Evolutionary conservation across 768 basidiomycete genomes (phyloP).

Genomic region (Tulasnella sp.): DNA sequence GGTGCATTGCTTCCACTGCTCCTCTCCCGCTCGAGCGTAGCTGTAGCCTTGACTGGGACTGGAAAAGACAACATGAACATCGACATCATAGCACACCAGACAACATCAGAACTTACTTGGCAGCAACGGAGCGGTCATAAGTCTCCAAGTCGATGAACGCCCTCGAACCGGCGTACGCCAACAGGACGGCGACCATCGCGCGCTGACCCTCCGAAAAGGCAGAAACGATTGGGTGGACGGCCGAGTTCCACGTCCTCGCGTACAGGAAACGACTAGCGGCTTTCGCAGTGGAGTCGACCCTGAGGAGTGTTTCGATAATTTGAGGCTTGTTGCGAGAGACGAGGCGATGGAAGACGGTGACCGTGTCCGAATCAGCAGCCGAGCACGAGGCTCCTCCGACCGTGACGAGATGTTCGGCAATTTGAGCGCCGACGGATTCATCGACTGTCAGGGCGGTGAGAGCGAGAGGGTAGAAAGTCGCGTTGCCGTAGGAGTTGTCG

Average conservation of each 20-base stretch:
- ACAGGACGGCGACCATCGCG: slow-evolving; percentile 36
- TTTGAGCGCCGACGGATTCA: slow-evolving; percentile 33
- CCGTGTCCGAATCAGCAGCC: slow-evolving; percentile 36
- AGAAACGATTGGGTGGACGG: slow-evolving; percentile 37
- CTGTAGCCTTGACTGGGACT: background rate
- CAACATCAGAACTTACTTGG: slow-evolving; percentile 31
- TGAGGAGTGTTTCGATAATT: slow-evolving; percentile 36
- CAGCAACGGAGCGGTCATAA: slow-evolving; percentile 33
- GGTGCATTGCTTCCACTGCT: background rate
- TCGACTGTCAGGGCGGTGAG: slow-evolving; percentile 36
- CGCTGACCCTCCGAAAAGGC: slow-evolving; percentile 35
- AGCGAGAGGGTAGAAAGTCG: slow-evolving; percentile 36
- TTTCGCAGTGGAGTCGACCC: slow-evolving; percentile 38
- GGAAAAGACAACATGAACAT: background rate
- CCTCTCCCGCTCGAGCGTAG: background rate
- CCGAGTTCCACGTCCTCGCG: slow-evolving; percentile 8
- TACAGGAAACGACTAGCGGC: slow-evolving; percentile 37
- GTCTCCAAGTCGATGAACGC: slow-evolving; percentile 35
- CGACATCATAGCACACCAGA: too few relatives aligned
- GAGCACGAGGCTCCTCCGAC: slow-evolving; percentile 37
- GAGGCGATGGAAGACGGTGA: slow-evolving; percentile 39
- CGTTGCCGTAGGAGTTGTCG: slow-evolving; percentile 30
- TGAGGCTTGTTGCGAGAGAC: slow-evolving; percentile 34
- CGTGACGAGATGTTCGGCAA: slow-evolving; percentile 37
- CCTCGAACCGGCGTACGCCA: slow-evolving; percentile 38